phyloP scores from a whole-genome alignment of 2,329 filamentous ascomycete species.

The Fusarium phyllophilum region DNA sequence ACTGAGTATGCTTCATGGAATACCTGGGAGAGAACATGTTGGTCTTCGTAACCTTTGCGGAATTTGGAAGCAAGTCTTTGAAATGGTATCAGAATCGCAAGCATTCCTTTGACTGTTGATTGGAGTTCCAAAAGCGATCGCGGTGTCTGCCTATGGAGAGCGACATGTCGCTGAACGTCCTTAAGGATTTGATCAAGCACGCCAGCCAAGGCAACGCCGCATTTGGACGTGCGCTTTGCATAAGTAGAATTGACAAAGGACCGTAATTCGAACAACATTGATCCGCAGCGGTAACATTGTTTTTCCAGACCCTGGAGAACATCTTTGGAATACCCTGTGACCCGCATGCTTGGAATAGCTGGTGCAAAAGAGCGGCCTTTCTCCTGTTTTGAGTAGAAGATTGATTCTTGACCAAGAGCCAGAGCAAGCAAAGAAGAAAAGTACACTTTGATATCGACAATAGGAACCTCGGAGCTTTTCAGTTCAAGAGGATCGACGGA shows the following conservation, averaged over 20 bases:
- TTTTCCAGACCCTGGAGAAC: constrained; percentile 59
- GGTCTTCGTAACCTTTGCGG: constrained; percentile 61
- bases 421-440: constrained; percentile 70
- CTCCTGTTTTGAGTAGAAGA: constrained; percentile 73
- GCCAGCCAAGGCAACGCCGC: constrained; percentile 63
- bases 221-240: constrained; percentile 55
- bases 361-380: constrained; percentile 63
- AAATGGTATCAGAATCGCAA: constrained; percentile 62
- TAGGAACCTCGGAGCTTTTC: constrained; percentile 51
- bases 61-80: constrained; percentile 61
- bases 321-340: constrained; percentile 66
- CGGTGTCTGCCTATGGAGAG: constrained; percentile 53
- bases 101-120: constrained; percentile 57
- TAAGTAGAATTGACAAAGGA: constrained; percentile 60
- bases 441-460: constrained; percentile 62
- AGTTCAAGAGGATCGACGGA: constrained; percentile 53
- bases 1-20: constrained; percentile 71
- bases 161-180: constrained; percentile 61
- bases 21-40: constrained; percentile 69
- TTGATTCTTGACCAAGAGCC: constrained; percentile 75
- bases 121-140: constrained; percentile 65
- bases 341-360: constrained; percentile 57
- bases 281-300: constrained; percentile 60
- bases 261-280: constrained; percentile 57
- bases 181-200: constrained; percentile 60